phyloP scores from a whole-genome alignment of 768 basidiomycete genomes.

The Kwoniella sp. region DNA sequence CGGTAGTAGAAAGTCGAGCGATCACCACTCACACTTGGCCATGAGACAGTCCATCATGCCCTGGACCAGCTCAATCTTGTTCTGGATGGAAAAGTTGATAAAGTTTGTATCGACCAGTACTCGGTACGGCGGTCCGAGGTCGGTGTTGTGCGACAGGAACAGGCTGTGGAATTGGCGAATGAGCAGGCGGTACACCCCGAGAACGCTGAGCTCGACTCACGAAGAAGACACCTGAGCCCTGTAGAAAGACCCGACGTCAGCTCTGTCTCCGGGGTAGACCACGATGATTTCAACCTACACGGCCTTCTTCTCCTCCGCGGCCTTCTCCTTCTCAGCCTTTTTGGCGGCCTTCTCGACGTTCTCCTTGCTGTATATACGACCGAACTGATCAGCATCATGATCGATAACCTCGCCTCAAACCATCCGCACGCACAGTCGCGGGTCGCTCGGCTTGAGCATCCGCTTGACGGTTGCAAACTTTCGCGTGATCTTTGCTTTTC shows the following conservation, averaged over 20 bases:
- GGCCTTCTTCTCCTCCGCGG: constrained; percentile 46
- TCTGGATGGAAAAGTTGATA: constrained; percentile 97
- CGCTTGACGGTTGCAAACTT: constrained; percentile 94
- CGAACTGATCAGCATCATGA: background rate
- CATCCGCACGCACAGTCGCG: constrained; percentile 66
- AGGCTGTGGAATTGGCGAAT: constrained; percentile 62
- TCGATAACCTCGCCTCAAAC: background rate
- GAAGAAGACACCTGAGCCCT: constrained; percentile 44
- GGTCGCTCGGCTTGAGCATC: constrained; percentile 87
- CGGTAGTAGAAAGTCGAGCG: no score
- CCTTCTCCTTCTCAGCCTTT: constrained; percentile 50
- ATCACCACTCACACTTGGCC: constrained; percentile 73
- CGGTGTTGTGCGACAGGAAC: constrained; percentile 90
- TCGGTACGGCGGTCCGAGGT: constrained; percentile 93
- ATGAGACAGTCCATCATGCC: constrained; percentile 99
- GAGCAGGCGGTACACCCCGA: no score
- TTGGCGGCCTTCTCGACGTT: constrained; percentile 85
- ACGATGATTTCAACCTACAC: constrained; percentile 62
- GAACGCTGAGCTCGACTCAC: constrained; percentile 14
- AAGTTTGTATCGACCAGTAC: constrained; percentile 99
- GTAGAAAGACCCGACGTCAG: background rate
- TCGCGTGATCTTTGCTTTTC: constrained; percentile 85
- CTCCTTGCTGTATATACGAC: constrained; percentile 64
- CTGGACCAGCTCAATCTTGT: constrained; percentile 88
- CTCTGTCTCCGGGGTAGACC: background rate